phyloP scores from a whole-genome alignment of 257 asterid genomes.

The Ilex asprella region DNA sequence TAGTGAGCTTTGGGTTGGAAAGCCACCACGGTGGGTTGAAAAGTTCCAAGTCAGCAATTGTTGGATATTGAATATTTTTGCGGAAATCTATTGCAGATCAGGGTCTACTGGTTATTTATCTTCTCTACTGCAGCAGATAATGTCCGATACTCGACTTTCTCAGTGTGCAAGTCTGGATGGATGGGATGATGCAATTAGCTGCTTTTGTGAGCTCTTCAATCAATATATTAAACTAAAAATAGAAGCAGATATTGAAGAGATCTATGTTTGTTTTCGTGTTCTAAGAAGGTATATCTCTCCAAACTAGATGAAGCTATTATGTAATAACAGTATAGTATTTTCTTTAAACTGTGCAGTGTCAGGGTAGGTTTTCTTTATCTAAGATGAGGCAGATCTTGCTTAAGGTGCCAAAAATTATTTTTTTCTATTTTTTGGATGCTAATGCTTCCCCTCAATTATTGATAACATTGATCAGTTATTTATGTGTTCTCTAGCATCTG shows the following conservation, averaged over 20 bases:
- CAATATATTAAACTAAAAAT: conserved; percentile 61
- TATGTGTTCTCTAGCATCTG: not conserved
- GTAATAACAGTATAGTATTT: too few relatives aligned
- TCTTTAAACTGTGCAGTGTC: not conserved
- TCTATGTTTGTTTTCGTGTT: conserved; percentile 56
- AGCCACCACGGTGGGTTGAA: conserved; percentile 83
- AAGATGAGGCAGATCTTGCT: too few relatives aligned
- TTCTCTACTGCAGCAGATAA: conserved; percentile 45
- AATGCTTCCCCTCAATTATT: not conserved
- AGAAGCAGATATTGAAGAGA: conserved; percentile 81
- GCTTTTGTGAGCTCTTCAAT: conserved; percentile 63
- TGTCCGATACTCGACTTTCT: conserved; percentile 24
- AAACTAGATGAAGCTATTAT: not conserved
- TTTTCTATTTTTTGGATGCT: not conserved
- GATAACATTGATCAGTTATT: not conserved
- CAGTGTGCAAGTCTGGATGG: conserved; percentile 22
- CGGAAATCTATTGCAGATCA: conserved; percentile 33
- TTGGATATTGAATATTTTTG: conserved; percentile 36
- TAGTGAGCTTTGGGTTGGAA: conserved; percentile 64
- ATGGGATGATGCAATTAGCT: conserved; percentile 36
- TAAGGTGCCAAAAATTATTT: too few relatives aligned
- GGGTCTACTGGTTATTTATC: conserved; percentile 50
- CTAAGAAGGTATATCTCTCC: conserved; percentile 47
- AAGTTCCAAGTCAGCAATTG: conserved; percentile 46
- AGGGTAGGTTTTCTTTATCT: not conserved